Evolutionary conservation across 352 stramenopile genomes (phyloP), one percentile per base, ranked within the genome.

Genomic region (Pythium folliculosum): DNA sequence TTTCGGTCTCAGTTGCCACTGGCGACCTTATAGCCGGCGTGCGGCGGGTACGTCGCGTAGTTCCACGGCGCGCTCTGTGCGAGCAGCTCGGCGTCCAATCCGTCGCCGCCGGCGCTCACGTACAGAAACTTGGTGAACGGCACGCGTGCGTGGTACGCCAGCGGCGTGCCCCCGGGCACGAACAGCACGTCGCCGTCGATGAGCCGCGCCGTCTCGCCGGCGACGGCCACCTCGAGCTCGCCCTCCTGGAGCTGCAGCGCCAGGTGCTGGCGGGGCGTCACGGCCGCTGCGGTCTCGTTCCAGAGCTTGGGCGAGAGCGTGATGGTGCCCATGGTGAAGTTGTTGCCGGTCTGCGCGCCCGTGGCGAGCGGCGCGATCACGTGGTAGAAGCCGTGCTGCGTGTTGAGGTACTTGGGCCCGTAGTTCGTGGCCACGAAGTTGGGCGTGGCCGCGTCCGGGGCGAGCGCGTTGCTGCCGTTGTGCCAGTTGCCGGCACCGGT

Each of bases 371-470:
- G 78, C 2, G 78, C 76, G 65, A 86, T 73, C 35, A 86, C 30
- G 60, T 86, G 79, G 76, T 86, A 63, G 25, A 63, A 86, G 22
- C 78, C 78, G 37, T 78, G 77, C 50, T 82, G 54, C 23, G 69
- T 76, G 74, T 86, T 84, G 60, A 86, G 76, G 66, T 84, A 82
- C 67, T 86, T 86, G 43, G 78, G 78, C 8, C 69, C 76, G 48
- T 77, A 84, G 74, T 84, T 86, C 63, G 84, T 86, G 9, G 76
- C 78, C 43, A 86, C 60, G 55, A 86, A 86, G 72, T 77, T 84
- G 12, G 78, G 78, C 27, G 78, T 86, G 60, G 72, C 49, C 16
- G 50, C 76, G 51, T 86, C 78, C 10, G 67, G 61, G 2, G 74
- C 76, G 13, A 86, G 74, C 35, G 70, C 65, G 47, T 86, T 86